Conservation (phyloP, 177 flowering plant species). For the Telopea speciosissima region DNA sequence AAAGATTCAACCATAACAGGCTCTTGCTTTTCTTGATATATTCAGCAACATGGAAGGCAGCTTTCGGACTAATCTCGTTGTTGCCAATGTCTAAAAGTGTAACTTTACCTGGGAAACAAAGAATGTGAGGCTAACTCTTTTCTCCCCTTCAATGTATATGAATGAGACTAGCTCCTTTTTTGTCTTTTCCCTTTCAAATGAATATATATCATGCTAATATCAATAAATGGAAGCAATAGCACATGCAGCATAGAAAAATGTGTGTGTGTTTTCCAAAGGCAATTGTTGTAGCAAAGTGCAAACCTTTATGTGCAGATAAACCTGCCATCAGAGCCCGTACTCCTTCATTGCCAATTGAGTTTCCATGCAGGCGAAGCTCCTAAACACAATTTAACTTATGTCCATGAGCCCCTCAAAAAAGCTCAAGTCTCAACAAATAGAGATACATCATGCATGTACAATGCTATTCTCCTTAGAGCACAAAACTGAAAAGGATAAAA, state of each 20-base stretch:
- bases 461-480: neutral
- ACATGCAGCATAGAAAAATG: neutral
- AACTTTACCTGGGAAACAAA: conserved; percentile 46
- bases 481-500: too few relatives aligned
- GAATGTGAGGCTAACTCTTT: conserved; percentile 7
- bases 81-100: conserved; percentile 69
- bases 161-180: too few relatives aligned
- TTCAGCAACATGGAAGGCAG: conserved; percentile 85
- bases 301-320: conserved; percentile 71
- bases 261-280: too few relatives aligned
- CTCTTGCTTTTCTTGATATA: conserved; percentile 71
- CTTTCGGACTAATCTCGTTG: conserved; percentile 73
- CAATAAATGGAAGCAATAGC: neutral
- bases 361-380: conserved; percentile 93
- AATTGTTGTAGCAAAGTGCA: neutral
- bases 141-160: too few relatives aligned
- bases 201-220: neutral
- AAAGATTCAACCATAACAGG: conserved; percentile 70
- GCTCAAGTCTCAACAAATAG: neutral
- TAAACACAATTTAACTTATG: conserved; percentile 23
- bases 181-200: too few relatives aligned
- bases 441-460: neutral
- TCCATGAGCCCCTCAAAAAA: conserved; percentile 4
- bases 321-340: conserved; percentile 72
- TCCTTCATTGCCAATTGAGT: conserved; percentile 93